Evolutionary conservation across 1,284 basidiomycete genomes (phyloP), one percentile per base, ranked within the genome.

Genomic region (Ganoderma boninense): DNA sequence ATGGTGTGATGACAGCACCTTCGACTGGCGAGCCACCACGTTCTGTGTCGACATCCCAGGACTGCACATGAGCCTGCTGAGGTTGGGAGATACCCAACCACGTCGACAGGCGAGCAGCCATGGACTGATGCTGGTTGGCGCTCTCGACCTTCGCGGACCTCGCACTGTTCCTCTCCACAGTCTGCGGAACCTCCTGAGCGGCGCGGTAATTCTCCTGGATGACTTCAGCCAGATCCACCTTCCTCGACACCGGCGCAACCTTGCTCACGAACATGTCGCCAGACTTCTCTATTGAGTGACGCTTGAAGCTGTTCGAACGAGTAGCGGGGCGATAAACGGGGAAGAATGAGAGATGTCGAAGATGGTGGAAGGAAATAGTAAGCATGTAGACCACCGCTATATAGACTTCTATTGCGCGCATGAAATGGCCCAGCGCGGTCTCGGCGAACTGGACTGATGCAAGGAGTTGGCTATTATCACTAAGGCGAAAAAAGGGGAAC

Each of bases 321-420:
- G 38, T 42, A 2, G 57, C 70, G 29, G 70, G 71, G 35, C 66
- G 67, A 49, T 68, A 71, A 32, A 71, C 62, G 18, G 69, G 75
- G 52, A 69, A 64, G 71, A 73, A 71, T 40, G 72, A 65, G 61
- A 73, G 65, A 64, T 71, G 68, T 73, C 80, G 78, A 40, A 80
- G 71, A 32, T 81, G 75, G 71, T 87, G 83, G 77, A 92, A 89
- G 40, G 85, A 80, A 43, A 80, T 77, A 56, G 91, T 82, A 69
- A 91, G 85, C 70, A 86, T 80, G 76, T 86, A 88, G 29, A 93
- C 80, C 65, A 92, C 83, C 52, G 91, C 78, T 59, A 90, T 84
- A 76, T 90, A 94, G n/a, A 91, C 71, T 75, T 92, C 90, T 60
- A 90, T 79, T 20, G 89, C 89, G 74, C 90, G 89, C 68, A 94